Evolutionary conservation across 228 moss, liverwort and hornwort species (phyloP).

Genomic region (Sphagnum fallax): DNA sequence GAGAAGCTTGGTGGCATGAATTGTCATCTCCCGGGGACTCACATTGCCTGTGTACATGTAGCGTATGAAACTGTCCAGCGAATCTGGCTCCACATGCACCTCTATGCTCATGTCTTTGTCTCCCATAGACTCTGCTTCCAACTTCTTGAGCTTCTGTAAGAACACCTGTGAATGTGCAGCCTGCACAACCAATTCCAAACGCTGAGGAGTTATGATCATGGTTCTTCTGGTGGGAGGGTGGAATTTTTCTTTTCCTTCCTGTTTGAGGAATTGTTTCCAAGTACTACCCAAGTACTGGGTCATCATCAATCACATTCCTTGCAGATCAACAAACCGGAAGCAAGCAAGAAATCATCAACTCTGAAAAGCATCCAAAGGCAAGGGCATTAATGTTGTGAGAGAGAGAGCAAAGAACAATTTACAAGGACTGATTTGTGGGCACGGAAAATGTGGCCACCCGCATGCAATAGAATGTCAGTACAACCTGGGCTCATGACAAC

Average conservation of each 20-base stretch:
- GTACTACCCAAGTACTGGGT: neutral
- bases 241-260: neutral
- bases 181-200: slow-evolving; percentile 23
- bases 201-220: too few relatives aligned
- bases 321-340: neutral
- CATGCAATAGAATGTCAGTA: slow-evolving; percentile 73
- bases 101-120: slow-evolving; percentile 51
- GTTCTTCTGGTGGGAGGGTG: neutral
- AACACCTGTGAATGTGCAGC: slow-evolving; percentile 73
- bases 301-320: neutral
- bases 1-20: slow-evolving; percentile 51
- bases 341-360: neutral
- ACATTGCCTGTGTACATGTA: slow-evolving; percentile 71
- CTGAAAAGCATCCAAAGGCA: neutral
- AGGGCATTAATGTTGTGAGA: neutral
- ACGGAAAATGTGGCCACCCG: slow-evolving; percentile 57
- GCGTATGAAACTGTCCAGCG: slow-evolving; percentile 60
- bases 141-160: slow-evolving; percentile 65
- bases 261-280: neutral
- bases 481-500: slow-evolving; percentile 64
- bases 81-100: slow-evolving; percentile 59
- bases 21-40: slow-evolving; percentile 66
- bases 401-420: neutral
- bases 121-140: slow-evolving; percentile 39
- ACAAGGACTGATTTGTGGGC: slow-evolving; percentile 73